Conservation (phyloP, 371 early-diverging fungal genomes). For the Mucor racemosus region DNA sequence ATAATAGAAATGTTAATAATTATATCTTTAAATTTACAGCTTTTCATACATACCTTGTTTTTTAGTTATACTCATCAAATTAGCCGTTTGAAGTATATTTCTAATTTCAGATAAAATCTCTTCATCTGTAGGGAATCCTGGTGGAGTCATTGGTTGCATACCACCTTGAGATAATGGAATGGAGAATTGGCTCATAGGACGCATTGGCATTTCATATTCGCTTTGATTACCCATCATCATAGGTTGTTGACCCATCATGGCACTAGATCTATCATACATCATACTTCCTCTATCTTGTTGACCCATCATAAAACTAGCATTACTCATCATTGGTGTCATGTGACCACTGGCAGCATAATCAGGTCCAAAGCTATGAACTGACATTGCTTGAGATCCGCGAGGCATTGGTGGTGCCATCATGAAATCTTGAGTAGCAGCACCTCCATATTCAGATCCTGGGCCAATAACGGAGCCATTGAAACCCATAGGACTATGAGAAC, state of each 20-base stretch:
- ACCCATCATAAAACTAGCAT: slow-evolving; percentile 16
- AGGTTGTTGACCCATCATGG: slow-evolving; percentile 17
- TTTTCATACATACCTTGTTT: slow-evolving; percentile 64
- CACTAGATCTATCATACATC: slow-evolving; percentile 15
- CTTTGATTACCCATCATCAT: slow-evolving; percentile 24
- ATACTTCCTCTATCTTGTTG: slow-evolving; percentile 13
- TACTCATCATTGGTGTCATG: slow-evolving; percentile 28
- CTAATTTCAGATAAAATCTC: slow-evolving; percentile 82
- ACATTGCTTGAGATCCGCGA: slow-evolving; percentile 39
- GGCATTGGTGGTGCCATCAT: slow-evolving; percentile 33
- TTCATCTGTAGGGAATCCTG: slow-evolving; percentile 80
- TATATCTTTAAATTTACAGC: neutral
- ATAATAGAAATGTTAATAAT: neutral
- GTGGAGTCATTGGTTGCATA: slow-evolving; percentile 41
- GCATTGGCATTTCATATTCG: slow-evolving; percentile 28
- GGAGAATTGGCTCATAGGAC: slow-evolving; percentile 48
- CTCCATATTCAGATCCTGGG: slow-evolving; percentile 42
- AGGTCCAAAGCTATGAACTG: slow-evolving; percentile 48
- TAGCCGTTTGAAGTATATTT: slow-evolving; percentile 79
- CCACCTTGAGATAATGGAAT: slow-evolving; percentile 39
- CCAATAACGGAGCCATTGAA: slow-evolving; percentile 34
- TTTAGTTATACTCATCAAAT: slow-evolving; percentile 83
- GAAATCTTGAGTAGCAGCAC: slow-evolving; percentile 31
- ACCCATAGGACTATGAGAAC: slow-evolving; percentile 42
- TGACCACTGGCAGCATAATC: slow-evolving; percentile 24